Conservation (phyloP, 2,329 filamentous ascomycete genomes). For the Cercospora nicotianae region DNA sequence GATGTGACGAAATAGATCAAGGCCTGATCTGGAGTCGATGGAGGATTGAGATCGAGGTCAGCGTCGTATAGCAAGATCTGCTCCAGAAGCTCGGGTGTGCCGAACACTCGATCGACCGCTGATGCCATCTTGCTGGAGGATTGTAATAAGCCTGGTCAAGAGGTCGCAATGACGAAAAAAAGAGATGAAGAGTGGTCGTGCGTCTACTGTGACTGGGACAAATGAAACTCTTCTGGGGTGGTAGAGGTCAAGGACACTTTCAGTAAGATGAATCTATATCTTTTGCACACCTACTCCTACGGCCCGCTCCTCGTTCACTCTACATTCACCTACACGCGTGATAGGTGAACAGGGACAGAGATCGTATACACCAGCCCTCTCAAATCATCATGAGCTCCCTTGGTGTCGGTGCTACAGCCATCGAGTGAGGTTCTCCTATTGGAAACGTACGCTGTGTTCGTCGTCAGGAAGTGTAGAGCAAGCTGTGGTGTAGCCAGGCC, state of each 20-base stretch:
- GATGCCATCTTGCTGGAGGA: not conserved
- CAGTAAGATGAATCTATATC: not conserved
- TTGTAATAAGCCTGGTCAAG: not conserved
- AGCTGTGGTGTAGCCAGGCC: not conserved
- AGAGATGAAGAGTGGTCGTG: not conserved
- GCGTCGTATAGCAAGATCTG: not conserved
- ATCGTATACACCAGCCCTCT: not conserved
- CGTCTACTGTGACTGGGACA: not conserved
- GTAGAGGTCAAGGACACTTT: not conserved
- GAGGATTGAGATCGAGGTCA: not conserved
- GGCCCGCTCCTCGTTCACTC: not conserved
- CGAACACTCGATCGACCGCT: not conserved
- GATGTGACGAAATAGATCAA: not conserved
- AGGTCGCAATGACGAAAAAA: not conserved
- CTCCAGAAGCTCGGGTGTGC: not conserved
- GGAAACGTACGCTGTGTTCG: not conserved
- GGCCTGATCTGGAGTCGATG: accelerated
- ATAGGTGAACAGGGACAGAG: not conserved
- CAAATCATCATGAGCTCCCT: no score
- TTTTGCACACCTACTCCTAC: not conserved
- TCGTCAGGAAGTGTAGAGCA: not conserved
- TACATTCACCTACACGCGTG: not conserved
- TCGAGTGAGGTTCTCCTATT: not conserved
- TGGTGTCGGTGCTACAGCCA: not conserved
- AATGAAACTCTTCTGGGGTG: not conserved